Conservation (phyloP, 2,329 filamentous ascomycete species). For the Pyricularia pennisetigena region DNA sequence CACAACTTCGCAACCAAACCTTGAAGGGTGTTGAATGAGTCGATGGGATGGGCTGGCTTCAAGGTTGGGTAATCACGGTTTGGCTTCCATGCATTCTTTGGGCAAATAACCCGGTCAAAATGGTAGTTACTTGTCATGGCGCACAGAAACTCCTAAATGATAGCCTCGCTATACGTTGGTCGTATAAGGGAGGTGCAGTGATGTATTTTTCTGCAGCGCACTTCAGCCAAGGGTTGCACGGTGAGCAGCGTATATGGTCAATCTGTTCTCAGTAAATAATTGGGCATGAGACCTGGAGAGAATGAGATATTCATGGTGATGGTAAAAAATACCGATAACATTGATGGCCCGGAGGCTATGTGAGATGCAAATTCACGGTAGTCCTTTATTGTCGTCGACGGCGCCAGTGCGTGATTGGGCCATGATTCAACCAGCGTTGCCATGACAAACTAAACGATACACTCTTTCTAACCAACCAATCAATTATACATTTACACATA, state of each 20-base stretch:
- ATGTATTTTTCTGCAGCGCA: background rate
- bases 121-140: too few relatives aligned
- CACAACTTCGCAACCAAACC: constrained; percentile 6
- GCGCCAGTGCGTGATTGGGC: background rate
- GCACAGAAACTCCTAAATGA: background rate
- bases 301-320: background rate
- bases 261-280: background rate
- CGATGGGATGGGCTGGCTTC: background rate
- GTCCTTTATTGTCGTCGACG: too few relatives aligned
- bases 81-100: background rate
- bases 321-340: background rate
- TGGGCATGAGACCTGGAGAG: background rate
- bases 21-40: background rate
- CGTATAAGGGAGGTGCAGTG: background rate
- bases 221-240: background rate
- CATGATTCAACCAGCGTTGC: background rate
- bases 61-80: background rate
- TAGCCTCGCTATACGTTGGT: background rate
- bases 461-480: background rate
- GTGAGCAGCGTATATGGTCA: background rate
- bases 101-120: background rate
- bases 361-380: background rate
- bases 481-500: background rate
- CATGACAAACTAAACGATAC: background rate
- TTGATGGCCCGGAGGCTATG: background rate